Evolutionary conservation across 805 yeast genomes (phyloP), one percentile per base, ranked within the genome.

Genomic region (Saturnispora besseyi): DNA sequence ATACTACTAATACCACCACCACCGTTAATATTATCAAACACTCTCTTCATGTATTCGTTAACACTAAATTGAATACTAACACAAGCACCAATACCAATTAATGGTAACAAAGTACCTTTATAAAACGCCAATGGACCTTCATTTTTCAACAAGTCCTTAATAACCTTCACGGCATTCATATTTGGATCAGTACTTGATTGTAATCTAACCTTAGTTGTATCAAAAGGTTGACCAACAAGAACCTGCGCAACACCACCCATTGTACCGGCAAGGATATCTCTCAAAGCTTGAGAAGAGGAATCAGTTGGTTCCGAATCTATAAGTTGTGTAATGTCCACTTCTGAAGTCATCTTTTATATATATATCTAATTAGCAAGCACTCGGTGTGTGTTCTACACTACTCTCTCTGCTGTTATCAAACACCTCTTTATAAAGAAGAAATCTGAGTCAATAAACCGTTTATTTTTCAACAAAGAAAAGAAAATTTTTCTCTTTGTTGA

Each of bases 171-270:
- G 0, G 96, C 83, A 4, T 65, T 59, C 21, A 67, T 67, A 59
- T 84, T 86, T 15, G 78, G 75, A 4, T 95, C 93, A 32, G 81
- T 81, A 2, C 89, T 81, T 2, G 95, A 83, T 62, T 93, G 98
- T 44, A 93, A 73, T 47, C 99, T 75, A 21, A 93, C 98, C 68
- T 91, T 91, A 42, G 93, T 87, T 9, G 96, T 87, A 64, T 90
- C 98, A 61, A 91, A 91, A 7, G 98, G 97, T 67, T 93, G 98
- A 24, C 99, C 99, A 12, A 84, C 86, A 32, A 93, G 70, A 7
- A 93, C 98, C 68, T 93, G 99, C 6, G 97, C 91, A 28, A 93
- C 79, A 48, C 99, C 99, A 51, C 98, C 98, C 57, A 84, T 75
- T 15, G 97, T 91, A 21, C 99, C 99, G 4, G 95, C 95, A 49